Evolutionary conservation across 2,329 filamentous ascomycete species (phyloP).

Genomic region (Dactylonectria estremocensis): DNA sequence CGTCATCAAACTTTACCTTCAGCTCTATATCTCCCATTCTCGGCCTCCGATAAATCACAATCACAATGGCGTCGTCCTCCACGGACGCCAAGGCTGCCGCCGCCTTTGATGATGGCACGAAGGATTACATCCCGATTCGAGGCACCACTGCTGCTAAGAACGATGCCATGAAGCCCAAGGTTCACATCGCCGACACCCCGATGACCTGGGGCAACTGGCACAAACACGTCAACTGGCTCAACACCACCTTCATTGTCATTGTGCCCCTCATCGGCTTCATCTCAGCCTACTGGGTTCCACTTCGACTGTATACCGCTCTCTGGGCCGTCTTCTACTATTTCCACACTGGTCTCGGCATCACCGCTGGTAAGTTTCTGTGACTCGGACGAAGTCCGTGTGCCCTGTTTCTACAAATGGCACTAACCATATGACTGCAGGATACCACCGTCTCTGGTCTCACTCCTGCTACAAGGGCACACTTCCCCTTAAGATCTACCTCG

Average conservation of each 20-base stretch:
- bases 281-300: conserved; percentile 83
- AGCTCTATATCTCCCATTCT: neutral
- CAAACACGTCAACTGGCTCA: conserved; percentile 95
- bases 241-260: conserved; percentile 84
- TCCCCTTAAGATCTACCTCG: conserved; percentile 86
- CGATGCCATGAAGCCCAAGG: conserved; percentile 48
- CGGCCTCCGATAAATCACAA: conserved; percentile 29
- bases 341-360: conserved; percentile 86
- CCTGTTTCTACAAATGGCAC: conserved; percentile 16
- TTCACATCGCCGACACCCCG: conserved; percentile 86
- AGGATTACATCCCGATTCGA: conserved; percentile 68
- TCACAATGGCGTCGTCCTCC: conserved; percentile 57
- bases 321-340: conserved; percentile 87
- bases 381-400: neutral
- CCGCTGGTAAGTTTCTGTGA: conserved; percentile 70
- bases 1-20: conserved; percentile 7
- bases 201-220: conserved; percentile 89
- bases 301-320: conserved; percentile 79
- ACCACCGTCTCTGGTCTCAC: conserved; percentile 87
- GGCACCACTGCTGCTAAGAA: conserved; percentile 38
- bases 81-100: conserved; percentile 58
- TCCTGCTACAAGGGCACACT: conserved; percentile 84
- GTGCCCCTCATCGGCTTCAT: conserved; percentile 83
- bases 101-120: conserved; percentile 67
- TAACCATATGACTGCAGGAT: conserved; percentile 42